Conservation (phyloP, 305 asterid species). For the Striga hermonthica region DNA sequence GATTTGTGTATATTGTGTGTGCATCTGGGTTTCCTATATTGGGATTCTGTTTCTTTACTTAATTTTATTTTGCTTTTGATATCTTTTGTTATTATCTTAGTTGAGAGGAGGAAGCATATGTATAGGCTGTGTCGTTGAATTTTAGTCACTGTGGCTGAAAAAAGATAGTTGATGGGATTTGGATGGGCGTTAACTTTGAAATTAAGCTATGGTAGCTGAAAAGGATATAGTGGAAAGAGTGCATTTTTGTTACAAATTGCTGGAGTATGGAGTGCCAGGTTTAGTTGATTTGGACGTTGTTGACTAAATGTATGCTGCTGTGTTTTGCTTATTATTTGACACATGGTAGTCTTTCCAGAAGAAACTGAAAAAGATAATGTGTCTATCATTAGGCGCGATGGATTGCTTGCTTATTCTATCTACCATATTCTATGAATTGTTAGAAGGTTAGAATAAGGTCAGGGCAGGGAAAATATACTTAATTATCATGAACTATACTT, state of each 20-base stretch:
- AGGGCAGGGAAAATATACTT: too few relatives aligned
- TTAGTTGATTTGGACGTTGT: constrained; percentile 25
- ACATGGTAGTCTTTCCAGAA: constrained; percentile 11
- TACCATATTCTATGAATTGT: neutral
- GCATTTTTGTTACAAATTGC: constrained; percentile 23
- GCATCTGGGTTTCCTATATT: constrained; percentile 20
- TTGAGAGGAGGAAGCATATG: constrained; percentile 22
- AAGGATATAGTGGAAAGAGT: constrained; percentile 19
- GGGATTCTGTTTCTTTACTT: constrained; percentile 8
- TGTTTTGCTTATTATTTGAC: constrained; percentile 17
- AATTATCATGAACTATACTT: too few relatives aligned
- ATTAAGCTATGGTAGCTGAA: constrained; percentile 24
- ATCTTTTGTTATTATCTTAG: constrained; percentile 29
- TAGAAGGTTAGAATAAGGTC: neutral
- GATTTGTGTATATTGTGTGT: constrained; percentile 28
- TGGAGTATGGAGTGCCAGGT: constrained; percentile 21
- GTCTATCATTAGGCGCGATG: neutral
- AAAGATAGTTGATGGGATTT: neutral
- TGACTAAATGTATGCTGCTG: constrained; percentile 9
- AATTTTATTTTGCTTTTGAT: constrained; percentile 11
- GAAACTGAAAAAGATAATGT: constrained; percentile 1
- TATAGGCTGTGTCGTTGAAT: constrained; percentile 7
- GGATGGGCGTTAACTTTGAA: neutral
- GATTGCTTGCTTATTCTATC: too few relatives aligned
- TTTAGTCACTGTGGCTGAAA: neutral